Evolutionary conservation across 306 rosid species (phyloP).

Genomic region (Cicer pinnatifidum): DNA sequence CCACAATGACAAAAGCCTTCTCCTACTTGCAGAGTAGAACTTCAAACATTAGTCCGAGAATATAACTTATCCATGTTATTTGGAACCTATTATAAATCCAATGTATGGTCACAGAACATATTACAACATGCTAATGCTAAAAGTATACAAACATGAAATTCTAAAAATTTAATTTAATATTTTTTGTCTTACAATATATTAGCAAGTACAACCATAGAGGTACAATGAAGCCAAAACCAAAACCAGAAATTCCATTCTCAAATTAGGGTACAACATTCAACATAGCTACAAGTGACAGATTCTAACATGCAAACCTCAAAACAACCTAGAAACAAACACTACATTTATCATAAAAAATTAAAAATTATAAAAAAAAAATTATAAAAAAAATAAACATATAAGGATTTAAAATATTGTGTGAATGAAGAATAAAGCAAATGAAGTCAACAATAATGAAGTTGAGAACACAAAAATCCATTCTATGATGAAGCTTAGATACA

Average conservation of each 20-base stretch:
- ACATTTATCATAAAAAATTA: constrained; percentile 21
- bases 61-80: constrained; percentile 7
- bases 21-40: constrained; percentile 17
- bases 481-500: not conserved
- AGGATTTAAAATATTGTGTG: not conserved
- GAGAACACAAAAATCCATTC: not conserved
- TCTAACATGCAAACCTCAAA: constrained; percentile 32
- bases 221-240: not conserved
- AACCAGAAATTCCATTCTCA: not conserved
- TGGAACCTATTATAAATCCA: constrained; percentile 10
- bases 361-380: not conserved
- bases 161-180: not conserved
- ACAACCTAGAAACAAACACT: constrained; percentile 25
- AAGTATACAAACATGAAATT: constrained; percentile 19
- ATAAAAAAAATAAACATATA: not conserved
- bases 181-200: not conserved
- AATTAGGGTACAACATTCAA: constrained; percentile 11
- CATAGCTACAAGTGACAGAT: not conserved
- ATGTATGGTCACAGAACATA: not conserved
- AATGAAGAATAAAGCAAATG: not conserved
- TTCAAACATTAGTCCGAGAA: not conserved
- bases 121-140: not conserved
- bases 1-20: not conserved
- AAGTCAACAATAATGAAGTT: not conserved
- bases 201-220: not conserved